phyloP scores from a whole-genome alignment of 2,329 filamentous ascomycete genomes.

The Claviceps arundinis region DNA sequence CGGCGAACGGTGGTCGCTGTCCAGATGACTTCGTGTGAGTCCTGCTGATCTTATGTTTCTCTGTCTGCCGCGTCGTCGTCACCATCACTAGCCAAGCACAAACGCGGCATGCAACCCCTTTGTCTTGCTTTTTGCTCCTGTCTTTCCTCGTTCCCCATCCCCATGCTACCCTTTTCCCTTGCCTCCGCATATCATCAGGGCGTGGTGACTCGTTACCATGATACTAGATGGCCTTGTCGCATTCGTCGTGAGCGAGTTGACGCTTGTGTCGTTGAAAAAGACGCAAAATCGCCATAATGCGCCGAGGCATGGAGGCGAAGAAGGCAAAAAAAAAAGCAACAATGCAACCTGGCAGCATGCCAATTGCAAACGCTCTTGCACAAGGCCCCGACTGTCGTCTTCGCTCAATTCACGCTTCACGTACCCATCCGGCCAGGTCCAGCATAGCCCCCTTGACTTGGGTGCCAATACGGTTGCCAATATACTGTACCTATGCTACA shows the following conservation, averaged over 20 bases:
- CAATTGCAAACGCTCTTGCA: too few relatives aligned
- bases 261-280: too few relatives aligned
- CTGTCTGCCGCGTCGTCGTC: not conserved
- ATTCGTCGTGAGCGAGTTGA: too few relatives aligned
- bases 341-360: too few relatives aligned
- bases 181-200: not conserved
- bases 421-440: not conserved
- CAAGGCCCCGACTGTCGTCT: not conserved
- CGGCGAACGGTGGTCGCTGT: not conserved
- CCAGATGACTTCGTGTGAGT: slow-evolving; percentile 5
- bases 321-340: too few relatives aligned
- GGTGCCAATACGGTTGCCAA: not conserved
- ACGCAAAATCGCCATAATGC: too few relatives aligned
- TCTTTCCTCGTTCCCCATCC: not conserved
- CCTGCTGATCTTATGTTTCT: not conserved
- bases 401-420: not conserved
- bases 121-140: not conserved
- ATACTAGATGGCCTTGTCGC: too few relatives aligned
- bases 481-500: not conserved
- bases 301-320: too few relatives aligned
- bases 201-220: not conserved
- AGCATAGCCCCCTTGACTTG: slow-evolving; percentile 1
- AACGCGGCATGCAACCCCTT: not conserved
- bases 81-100: not conserved
- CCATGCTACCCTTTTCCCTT: not conserved